These are phyloP conservation scores for Theobroma grandiflorum DNA, from an alignment of 441 rosid species.

Conservation along the genomic window DNA sequence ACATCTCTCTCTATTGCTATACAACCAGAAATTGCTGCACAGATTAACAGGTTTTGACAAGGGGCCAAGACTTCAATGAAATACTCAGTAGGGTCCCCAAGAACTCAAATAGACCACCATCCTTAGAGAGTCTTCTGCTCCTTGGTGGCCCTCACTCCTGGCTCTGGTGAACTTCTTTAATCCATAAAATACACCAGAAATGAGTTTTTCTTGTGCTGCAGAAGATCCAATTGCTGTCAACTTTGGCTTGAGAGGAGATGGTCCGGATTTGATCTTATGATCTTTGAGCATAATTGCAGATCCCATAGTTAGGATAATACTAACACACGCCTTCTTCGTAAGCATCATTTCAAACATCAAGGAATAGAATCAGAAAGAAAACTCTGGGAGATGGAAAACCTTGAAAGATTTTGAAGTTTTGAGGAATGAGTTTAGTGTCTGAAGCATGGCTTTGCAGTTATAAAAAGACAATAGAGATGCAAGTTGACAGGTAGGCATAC, in stretches of 20 bases:
- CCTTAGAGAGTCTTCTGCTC: neutral
- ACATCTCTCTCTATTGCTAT: neutral
- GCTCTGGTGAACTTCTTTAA: neutral
- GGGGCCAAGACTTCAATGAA: neutral
- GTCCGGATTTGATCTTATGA: neutral
- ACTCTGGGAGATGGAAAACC: too few species aligned
- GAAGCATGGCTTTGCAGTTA: neutral
- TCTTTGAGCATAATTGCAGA: neutral
- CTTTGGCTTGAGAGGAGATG: neutral
- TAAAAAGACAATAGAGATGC: neutral
- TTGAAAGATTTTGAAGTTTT: neutral
- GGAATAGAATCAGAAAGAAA: neutral
- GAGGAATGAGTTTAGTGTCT: neutral
- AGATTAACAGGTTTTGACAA: neutral
- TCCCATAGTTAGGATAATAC: neutral
- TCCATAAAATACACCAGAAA: neutral
- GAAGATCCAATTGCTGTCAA: neutral
- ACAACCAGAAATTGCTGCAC: neutral
- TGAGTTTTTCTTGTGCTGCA: too few species aligned
- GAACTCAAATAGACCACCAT: neutral
- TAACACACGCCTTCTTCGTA: neutral
- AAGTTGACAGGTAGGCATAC: neutral
- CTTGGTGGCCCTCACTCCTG: neutral
- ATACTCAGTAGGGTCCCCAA: constrained; percentile 1
- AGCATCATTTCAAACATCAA: neutral